These are phyloP conservation scores for Fusarium dlaminii DNA, from an alignment of 2,329 filamentous ascomycete species.

Conservation along the genomic window DNA sequence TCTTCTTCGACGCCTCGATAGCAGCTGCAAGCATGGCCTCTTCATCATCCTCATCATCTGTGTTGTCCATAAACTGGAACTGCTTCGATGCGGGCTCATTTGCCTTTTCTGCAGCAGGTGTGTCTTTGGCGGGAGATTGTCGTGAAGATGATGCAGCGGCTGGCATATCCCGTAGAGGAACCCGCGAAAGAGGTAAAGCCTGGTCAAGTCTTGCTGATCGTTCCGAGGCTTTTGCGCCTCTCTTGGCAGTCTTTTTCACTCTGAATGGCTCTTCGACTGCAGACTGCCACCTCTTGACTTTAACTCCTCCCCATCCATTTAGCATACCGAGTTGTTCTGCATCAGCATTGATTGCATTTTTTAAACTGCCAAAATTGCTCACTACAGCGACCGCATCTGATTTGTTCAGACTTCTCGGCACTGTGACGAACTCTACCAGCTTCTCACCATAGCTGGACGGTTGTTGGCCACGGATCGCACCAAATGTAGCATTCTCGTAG, in stretches of 20 bases:
- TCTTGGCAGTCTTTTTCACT: constrained; percentile 73
- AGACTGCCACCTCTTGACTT: constrained; percentile 85
- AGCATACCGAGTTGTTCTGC: constrained; percentile 86
- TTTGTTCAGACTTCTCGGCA: constrained; percentile 90
- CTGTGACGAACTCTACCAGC: constrained; percentile 91
- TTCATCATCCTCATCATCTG: constrained; percentile 59
- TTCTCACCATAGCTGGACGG: constrained; percentile 85
- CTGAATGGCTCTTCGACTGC: constrained; percentile 88
- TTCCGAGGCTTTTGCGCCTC: constrained; percentile 41
- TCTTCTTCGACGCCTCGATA: constrained; percentile 58
- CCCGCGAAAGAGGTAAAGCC: constrained; percentile 52
- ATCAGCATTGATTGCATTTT: constrained; percentile 85
- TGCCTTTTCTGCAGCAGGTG: constrained; percentile 9
- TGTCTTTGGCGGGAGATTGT: constrained; percentile 32
- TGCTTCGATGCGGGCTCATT: constrained; percentile 39
- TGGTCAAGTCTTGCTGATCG: constrained; percentile 48
- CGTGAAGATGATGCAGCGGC: constrained; percentile 29
- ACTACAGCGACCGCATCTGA: constrained; percentile 92
- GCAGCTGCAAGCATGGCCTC: constrained; percentile 61
- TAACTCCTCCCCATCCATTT: constrained; percentile 95
- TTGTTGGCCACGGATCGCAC: constrained; percentile 86
- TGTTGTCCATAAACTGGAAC: constrained; percentile 52
- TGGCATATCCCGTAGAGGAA: constrained; percentile 54
- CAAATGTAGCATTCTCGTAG: constrained; percentile 84
- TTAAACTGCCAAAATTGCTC: constrained; percentile 89